A percentile compares a stretch with the other conserved stretches of the same genome.
phyloP scores from a whole-genome alignment of 106 monocot genomes.

The Apostasia shenzhenica region DNA sequence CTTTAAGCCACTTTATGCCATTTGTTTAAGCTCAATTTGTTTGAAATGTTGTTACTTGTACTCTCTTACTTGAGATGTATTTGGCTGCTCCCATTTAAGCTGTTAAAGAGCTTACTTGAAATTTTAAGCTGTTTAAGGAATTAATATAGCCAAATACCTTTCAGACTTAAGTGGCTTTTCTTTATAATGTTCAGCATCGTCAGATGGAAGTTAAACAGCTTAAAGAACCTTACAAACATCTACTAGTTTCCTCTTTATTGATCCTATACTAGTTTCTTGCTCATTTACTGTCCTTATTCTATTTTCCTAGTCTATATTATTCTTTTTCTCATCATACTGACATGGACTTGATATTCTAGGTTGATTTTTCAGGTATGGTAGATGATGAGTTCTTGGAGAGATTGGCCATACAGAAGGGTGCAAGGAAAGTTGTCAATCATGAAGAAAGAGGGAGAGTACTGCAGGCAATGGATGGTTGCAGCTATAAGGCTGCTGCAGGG shows the following conservation, averaged over 20 bases:
- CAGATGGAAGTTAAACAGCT: not conserved
- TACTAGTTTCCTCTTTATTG: not conserved
- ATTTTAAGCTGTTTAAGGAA: too few relatives aligned
- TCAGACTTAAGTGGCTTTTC: not conserved
- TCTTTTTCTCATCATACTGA: not conserved
- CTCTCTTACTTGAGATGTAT: too few relatives aligned
- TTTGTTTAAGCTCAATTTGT: too few relatives aligned
- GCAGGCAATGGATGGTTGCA: slow-evolving; percentile 97
- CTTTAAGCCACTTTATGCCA: too few relatives aligned
- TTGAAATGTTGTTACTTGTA: too few relatives aligned
- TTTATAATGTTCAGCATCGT: not conserved
- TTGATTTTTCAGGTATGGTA: slow-evolving; percentile 94
- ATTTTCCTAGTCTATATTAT: not conserved
- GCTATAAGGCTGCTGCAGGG: slow-evolving; percentile 95
- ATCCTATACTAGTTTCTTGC: not conserved
- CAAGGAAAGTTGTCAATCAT: slow-evolving; percentile 81
- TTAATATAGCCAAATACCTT: too few relatives aligned
- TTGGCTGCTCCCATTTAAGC: too few relatives aligned
- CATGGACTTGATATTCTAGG: slow-evolving; percentile 24
- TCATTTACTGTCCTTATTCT: not conserved
- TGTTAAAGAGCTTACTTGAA: too few relatives aligned
- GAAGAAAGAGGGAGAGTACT: slow-evolving; percentile 90
- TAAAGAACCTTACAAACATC: not conserved
- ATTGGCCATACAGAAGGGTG: slow-evolving; percentile 78
- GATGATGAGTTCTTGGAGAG: slow-evolving; percentile 75